These are phyloP conservation scores for Oenanthe javanica DNA, from an alignment of 140 eudicot genomes.

Conservation along the genomic window DNA sequence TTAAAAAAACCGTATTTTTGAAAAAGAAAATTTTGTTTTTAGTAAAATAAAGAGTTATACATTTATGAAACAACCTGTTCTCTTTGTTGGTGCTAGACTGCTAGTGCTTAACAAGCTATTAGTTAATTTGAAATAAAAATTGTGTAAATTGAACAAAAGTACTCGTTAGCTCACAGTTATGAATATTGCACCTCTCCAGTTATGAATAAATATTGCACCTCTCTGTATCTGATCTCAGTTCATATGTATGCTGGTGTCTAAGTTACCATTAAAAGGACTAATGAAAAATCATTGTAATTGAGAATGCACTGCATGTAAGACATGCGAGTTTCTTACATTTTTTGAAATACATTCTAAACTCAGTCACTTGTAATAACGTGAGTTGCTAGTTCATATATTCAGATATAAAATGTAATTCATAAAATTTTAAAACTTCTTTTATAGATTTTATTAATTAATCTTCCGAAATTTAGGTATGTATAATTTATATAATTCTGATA, in stretches of 20 bases:
- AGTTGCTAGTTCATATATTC: too few relatives aligned
- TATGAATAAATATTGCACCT: neutral
- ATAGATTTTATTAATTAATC: too few relatives aligned
- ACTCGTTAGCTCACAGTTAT: neutral
- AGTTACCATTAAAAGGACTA: neutral
- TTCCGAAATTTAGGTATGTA: too few relatives aligned
- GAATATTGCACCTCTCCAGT: neutral
- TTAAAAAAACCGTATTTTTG: neutral
- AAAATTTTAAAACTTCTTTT: too few relatives aligned
- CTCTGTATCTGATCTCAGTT: neutral
- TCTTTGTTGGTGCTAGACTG: neutral
- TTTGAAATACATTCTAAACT: too few relatives aligned
- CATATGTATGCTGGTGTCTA: neutral
- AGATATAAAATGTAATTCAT: too few relatives aligned
- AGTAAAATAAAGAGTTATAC: neutral
- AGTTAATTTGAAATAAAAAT: neutral
- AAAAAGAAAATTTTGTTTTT: too few relatives aligned
- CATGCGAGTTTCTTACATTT: too few relatives aligned
- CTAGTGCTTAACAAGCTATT: neutral
- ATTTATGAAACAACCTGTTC: neutral
- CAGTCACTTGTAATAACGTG: neutral
- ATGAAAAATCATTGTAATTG: too few relatives aligned
- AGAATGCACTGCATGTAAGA: neutral
- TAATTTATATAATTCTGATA: too few relatives aligned
- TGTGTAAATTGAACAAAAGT: neutral